Evolutionary conservation across 2,329 filamentous ascomycete genomes (phyloP).

Genomic region (Hymenoscyphus occultus): DNA sequence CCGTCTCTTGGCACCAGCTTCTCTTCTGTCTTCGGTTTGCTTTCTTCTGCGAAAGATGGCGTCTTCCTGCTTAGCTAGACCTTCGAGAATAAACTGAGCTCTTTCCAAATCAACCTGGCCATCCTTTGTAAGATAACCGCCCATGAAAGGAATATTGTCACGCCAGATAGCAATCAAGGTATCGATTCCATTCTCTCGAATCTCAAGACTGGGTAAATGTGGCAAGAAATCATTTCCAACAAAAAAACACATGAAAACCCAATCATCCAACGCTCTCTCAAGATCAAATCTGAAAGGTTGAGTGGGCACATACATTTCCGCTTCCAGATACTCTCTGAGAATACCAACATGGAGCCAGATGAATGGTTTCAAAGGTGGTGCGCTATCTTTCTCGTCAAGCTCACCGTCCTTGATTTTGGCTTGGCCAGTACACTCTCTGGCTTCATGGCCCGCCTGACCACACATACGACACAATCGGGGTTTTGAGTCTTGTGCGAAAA

Average conservation of each 20-base stretch:
- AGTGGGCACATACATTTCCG: slow-evolving; percentile 79
- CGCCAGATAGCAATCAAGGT: slow-evolving; percentile 96
- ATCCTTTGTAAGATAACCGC: slow-evolving; percentile 93
- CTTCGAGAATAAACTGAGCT: slow-evolving; percentile 83
- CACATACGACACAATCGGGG: slow-evolving; percentile 81
- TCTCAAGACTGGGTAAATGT: slow-evolving; percentile 94
- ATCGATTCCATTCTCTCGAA: slow-evolving; percentile 95
- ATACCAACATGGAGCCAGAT: slow-evolving; percentile 97
- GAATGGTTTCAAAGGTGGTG: slow-evolving; percentile 76
- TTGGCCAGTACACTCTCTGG: slow-evolving; percentile 77
- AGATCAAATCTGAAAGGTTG: slow-evolving; percentile 89
- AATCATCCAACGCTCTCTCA: slow-evolving; percentile 92
- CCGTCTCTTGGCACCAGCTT: slow-evolving; percentile 74
- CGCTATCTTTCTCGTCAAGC: slow-evolving; percentile 76
- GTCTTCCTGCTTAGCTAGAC: slow-evolving; percentile 88
- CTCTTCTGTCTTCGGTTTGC: slow-evolving; percentile 78
- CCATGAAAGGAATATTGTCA: slow-evolving; percentile 86
- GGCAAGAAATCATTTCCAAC: slow-evolving; percentile 98
- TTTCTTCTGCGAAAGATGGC: slow-evolving; percentile 87
- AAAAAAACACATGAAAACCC: slow-evolving; percentile 99
- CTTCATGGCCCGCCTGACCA: slow-evolving; percentile 88
- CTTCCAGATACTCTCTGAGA: slow-evolving; percentile 86
- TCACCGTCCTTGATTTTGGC: slow-evolving; percentile 75
- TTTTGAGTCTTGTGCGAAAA: slow-evolving; percentile 87
- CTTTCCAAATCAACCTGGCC: slow-evolving; percentile 83